These are phyloP conservation scores for Rhazya stricta DNA, from an alignment of 257 asterid genomes.

Conservation along the genomic window DNA sequence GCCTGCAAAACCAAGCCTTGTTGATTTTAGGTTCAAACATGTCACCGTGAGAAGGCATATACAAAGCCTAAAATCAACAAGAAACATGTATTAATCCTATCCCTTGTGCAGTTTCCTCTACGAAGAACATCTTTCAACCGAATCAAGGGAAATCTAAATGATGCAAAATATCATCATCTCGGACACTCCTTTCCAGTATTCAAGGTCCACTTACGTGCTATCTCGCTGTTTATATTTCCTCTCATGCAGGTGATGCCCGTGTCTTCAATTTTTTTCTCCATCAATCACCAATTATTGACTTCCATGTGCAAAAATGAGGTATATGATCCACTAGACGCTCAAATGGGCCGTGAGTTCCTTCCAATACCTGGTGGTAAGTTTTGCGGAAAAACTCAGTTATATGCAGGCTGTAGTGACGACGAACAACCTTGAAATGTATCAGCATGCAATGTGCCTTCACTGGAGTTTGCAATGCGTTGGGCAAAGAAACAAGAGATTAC, in stretches of 20 bases:
- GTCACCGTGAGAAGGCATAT: no score
- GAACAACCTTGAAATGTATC: slow-evolving; percentile 72
- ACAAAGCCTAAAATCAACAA: no score
- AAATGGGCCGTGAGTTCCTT: slow-evolving; percentile 63
- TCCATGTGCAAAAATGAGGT: slow-evolving; percentile 33
- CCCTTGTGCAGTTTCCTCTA: neutral
- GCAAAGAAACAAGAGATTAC: slow-evolving; percentile 78
- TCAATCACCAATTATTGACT: neutral
- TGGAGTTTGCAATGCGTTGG: slow-evolving; percentile 82
- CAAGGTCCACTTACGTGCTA: slow-evolving; percentile 24
- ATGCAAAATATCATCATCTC: neutral
- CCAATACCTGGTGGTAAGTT: neutral
- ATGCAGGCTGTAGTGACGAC: slow-evolving; percentile 61
- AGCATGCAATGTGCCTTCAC: slow-evolving; percentile 65
- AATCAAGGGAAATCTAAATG: neutral
- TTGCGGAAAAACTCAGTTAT: neutral
- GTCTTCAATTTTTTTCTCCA: neutral
- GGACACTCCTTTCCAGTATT: slow-evolving; percentile 10
- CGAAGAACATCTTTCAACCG: neutral
- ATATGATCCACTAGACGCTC: slow-evolving; percentile 75
- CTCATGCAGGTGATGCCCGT: slow-evolving; percentile 23
- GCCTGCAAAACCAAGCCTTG: no score
- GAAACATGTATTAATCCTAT: no score
- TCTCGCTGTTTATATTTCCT: slow-evolving; percentile 29
- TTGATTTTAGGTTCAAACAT: no score